phyloP scores from a whole-genome alignment of 169 alveolate genomes.

The Plasmodium falciparum region DNA sequence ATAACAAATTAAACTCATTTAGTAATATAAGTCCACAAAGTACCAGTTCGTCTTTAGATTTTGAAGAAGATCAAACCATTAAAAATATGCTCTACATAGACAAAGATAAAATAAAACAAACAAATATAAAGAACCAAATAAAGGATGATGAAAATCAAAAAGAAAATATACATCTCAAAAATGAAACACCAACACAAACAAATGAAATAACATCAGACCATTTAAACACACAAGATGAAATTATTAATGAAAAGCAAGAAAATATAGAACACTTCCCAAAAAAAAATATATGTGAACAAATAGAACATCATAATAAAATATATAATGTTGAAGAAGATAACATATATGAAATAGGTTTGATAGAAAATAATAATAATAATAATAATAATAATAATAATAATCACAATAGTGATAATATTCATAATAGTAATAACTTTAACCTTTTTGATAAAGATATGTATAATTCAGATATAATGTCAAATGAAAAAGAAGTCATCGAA shows the following conservation, averaged over 20 bases:
- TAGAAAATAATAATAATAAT: background rate
- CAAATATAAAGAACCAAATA: background rate
- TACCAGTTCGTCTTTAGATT: conserved; percentile 36
- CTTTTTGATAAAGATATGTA: background rate
- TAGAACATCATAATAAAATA: background rate
- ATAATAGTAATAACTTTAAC: background rate
- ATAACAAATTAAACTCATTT: background rate
- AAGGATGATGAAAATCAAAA: background rate
- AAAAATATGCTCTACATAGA: background rate
- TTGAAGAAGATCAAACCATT: conserved; percentile 15
- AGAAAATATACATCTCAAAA: background rate
- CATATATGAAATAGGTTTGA: background rate
- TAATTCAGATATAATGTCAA: background rate
- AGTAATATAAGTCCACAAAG: conserved; percentile 15
- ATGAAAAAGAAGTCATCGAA: conserved; percentile 47
- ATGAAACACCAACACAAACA: background rate
- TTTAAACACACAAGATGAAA: background rate
- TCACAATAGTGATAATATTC: too few species aligned
- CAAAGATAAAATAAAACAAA: background rate
- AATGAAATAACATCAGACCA: background rate
- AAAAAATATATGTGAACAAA: background rate
- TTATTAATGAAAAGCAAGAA: background rate
- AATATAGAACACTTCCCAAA: background rate
- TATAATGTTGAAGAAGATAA: background rate
- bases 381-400: too few species aligned